Evolutionary conservation across 2,329 filamentous ascomycete species (phyloP).

Genomic region (Trichoderma sp.): DNA sequence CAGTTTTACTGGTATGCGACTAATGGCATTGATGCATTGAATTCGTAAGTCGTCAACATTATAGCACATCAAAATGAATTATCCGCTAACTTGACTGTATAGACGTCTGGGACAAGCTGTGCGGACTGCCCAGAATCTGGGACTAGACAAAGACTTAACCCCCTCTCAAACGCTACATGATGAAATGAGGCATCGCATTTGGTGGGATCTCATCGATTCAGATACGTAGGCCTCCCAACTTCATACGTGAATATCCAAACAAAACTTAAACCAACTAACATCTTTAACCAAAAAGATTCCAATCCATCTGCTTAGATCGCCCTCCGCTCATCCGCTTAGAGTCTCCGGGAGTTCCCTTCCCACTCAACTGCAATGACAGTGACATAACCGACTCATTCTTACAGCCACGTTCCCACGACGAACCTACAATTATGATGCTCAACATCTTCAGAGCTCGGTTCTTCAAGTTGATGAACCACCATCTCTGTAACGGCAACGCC

Average conservation of each 20-base stretch:
- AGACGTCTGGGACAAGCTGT: constrained; percentile 21
- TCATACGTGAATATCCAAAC: too few species aligned
- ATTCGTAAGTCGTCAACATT: constrained; percentile 28
- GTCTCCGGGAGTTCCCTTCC: constrained; percentile 21
- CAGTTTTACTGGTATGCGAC: constrained; percentile 35
- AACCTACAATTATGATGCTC: constrained; percentile 24
- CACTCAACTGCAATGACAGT: constrained; percentile 23
- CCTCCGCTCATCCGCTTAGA: constrained; percentile 21
- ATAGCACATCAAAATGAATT: neutral
- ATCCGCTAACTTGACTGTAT: neutral
- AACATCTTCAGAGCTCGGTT: constrained; percentile 23
- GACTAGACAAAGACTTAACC: constrained; percentile 16
- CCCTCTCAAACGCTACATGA: constrained; percentile 18
- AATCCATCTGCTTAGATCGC: constrained; percentile 22
- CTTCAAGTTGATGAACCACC: constrained; percentile 22
- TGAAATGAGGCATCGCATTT: constrained; percentile 23
- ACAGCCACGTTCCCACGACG: constrained; percentile 13
- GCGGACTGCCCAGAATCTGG: constrained; percentile 19
- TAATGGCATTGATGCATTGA: constrained; percentile 32
- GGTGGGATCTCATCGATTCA: constrained; percentile 23
- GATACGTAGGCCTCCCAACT: too few species aligned
- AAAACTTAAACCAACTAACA: too few species aligned
- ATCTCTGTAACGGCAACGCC: neutral
- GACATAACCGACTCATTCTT: constrained; percentile 19
- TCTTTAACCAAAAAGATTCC: constrained; percentile 21